Evolutionary conservation across 306 rosid genomes (phyloP).

Genomic region (Vigna mungo): DNA sequence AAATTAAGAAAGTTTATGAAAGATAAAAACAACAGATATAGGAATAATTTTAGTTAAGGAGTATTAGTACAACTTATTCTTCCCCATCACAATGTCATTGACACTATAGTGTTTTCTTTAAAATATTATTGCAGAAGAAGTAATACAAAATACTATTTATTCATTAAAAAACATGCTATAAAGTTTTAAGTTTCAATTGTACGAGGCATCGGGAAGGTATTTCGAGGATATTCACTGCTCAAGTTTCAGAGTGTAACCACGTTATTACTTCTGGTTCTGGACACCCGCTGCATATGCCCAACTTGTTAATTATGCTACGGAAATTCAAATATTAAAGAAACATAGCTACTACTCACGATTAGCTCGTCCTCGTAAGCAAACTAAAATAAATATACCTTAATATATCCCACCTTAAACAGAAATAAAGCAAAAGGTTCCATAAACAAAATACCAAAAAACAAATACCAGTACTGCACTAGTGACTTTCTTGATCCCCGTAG

Average conservation of each 20-base stretch:
- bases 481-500: background rate
- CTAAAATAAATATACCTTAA: background rate
- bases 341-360: background rate
- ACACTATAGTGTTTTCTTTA: too few species aligned
- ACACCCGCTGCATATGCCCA: too few species aligned
- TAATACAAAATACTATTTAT: too few species aligned
- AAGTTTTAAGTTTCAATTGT: background rate
- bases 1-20: background rate
- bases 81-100: background rate
- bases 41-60: background rate
- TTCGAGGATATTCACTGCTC: too few species aligned
- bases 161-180: background rate
- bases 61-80: background rate
- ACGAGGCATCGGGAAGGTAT: too few species aligned
- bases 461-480: background rate
- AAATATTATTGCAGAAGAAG: background rate
- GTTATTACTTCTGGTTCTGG: too few species aligned
- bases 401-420: background rate
- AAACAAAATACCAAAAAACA: background rate
- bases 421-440: background rate
- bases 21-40: too few species aligned
- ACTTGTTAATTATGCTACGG: too few species aligned
- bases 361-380: background rate
- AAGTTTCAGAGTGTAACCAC: background rate
- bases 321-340: background rate